These are phyloP conservation scores for Fragosphaeria purpurea DNA, from an alignment of 2,329 filamentous ascomycete genomes.

Conservation along the genomic window DNA sequence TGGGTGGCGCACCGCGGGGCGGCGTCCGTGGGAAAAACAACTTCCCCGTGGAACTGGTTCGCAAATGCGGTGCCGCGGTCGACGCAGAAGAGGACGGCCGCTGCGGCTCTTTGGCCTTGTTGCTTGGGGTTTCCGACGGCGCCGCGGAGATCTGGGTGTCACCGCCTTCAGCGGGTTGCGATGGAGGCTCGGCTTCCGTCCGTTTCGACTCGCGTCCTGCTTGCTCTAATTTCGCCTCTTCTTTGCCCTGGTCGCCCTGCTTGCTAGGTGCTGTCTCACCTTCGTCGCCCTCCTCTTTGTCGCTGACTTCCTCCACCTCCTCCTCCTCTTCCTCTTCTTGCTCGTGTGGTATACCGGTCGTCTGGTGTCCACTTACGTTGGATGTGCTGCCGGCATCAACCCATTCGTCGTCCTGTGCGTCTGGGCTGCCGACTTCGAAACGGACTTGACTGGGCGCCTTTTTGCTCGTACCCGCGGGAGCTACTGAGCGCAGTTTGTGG, in stretches of 20 bases:
- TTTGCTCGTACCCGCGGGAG: constrained; percentile 12
- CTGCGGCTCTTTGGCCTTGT: neutral
- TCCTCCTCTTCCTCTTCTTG: neutral
- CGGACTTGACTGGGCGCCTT: constrained; percentile 37
- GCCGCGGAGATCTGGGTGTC: too few relatives aligned
- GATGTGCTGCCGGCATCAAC: constrained; percentile 52
- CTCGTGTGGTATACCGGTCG: constrained; percentile 10
- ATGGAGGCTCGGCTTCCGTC: neutral
- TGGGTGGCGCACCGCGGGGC: constrained; percentile 50
- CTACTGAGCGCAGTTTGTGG: constrained; percentile 11
- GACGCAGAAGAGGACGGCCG: constrained; percentile 1
- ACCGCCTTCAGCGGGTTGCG: neutral
- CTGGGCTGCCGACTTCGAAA: constrained; percentile 49
- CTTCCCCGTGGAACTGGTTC: constrained; percentile 23
- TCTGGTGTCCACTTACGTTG: constrained; percentile 27
- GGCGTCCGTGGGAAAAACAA: constrained; percentile 47
- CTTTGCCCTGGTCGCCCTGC: constrained; percentile 1
- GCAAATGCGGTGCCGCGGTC: neutral
- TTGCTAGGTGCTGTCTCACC: constrained; percentile 1
- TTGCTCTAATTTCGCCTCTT: neutral
- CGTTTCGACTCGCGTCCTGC: neutral
- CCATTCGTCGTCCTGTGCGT: constrained; percentile 49
- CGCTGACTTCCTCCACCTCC: constrained; percentile 1
- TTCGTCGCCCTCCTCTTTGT: constrained; percentile 3
- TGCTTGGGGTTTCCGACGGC: too few relatives aligned